These are phyloP conservation scores for Hypocrella siamensis DNA, from an alignment of 2,329 filamentous ascomycete genomes.

Conservation along the genomic window DNA sequence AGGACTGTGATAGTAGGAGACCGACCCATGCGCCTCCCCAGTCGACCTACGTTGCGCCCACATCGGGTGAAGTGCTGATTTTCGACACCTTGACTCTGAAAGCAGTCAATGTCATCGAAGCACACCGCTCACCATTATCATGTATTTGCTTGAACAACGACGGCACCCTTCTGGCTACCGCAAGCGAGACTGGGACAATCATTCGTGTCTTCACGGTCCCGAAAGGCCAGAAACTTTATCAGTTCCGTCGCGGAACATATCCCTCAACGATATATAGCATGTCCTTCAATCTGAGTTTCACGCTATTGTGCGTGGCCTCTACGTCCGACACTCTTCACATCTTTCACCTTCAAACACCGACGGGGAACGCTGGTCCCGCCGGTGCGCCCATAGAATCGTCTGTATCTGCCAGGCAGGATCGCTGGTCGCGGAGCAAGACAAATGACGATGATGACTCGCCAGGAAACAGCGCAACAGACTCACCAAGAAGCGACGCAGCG, in stretches of 20 bases:
- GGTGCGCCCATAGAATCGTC: conserved; percentile 21
- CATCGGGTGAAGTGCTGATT: conserved; percentile 80
- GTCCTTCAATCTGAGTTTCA: conserved; percentile 93
- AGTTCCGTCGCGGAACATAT: conserved; percentile 90
- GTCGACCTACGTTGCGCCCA: conserved; percentile 64
- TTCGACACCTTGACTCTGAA: conserved; percentile 84
- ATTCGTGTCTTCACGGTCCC: conserved; percentile 92
- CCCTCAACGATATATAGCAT: conserved; percentile 95
- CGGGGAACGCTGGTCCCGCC: conserved; percentile 18
- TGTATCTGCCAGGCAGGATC: conserved; percentile 27
- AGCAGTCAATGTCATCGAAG: conserved; percentile 88
- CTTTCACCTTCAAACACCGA: conserved; percentile 57
- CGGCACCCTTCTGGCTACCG: conserved; percentile 80
- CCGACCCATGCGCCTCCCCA: conserved; percentile 76
- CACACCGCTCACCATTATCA: conserved; percentile 80
- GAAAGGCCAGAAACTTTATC: conserved; percentile 80
- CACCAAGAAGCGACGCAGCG: conserved; percentile 31
- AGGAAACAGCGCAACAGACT: conserved; percentile 32
- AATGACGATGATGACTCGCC: conserved; percentile 28
- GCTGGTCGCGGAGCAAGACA: conserved; percentile 37
- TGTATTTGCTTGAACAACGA: conserved; percentile 87
- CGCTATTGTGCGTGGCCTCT: conserved; percentile 85
- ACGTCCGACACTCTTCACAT: conserved; percentile 95
- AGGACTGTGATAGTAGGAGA: conserved; percentile 38
- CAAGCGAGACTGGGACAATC: conserved; percentile 94